Conservation (phyloP, 2,329 filamentous ascomycete genomes). For the Daldinia sp. region DNA sequence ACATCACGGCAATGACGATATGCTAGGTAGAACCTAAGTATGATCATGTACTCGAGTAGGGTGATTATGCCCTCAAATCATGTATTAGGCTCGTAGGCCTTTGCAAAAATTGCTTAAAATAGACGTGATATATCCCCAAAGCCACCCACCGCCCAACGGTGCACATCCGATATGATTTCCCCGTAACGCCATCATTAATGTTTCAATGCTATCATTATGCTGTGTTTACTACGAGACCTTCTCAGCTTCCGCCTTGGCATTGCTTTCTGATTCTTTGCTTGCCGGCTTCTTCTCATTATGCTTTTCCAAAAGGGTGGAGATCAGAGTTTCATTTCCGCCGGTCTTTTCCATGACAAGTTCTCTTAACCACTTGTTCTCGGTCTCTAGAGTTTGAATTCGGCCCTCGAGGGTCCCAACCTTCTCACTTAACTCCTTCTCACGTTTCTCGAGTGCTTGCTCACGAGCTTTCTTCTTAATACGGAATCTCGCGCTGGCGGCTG, state of each 20-base stretch:
- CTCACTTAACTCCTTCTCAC: conserved; percentile 83
- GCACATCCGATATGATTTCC: conserved; percentile 17
- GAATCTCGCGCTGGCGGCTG: conserved; percentile 87
- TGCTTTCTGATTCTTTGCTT: conserved; percentile 34
- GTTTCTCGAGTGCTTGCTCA: conserved; percentile 83
- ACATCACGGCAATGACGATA: conserved; percentile 1
- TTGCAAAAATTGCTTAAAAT: conserved; percentile 12
- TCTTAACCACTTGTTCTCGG: conserved; percentile 52
- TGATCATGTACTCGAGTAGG: conserved; percentile 9
- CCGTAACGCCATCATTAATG: conserved; percentile 35
- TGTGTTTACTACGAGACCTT: conserved; percentile 19
- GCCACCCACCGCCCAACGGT: conserved; percentile 5
- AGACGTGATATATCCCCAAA: conserved; percentile 31
- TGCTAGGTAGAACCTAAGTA: neutral
- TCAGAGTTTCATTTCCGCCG: conserved; percentile 63
- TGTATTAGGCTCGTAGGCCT: conserved; percentile 26
- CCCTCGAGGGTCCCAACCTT: conserved; percentile 78
- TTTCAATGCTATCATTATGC: conserved; percentile 18
- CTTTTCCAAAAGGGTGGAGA: conserved; percentile 61
- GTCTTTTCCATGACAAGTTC: conserved; percentile 88
- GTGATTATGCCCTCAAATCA: conserved; percentile 18
- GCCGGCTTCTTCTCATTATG: conserved; percentile 50
- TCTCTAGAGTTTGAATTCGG: conserved; percentile 72
- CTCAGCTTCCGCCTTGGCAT: conserved; percentile 32
- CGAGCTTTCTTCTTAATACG: conserved; percentile 96